Base-by-base conservation (phyloP, 441 rosid species). In the Croton setiger region DNA sequence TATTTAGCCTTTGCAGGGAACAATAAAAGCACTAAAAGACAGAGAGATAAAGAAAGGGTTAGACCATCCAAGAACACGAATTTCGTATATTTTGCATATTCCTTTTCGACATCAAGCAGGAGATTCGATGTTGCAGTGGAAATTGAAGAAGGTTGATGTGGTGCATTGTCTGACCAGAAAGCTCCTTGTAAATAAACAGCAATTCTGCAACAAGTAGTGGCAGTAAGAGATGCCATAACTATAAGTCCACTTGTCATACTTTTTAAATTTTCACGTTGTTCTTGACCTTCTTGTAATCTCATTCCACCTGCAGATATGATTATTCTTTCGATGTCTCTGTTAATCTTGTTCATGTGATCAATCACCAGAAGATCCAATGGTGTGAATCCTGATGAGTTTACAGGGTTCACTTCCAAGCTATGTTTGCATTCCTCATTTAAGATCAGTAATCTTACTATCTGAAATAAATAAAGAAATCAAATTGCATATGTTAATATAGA, bases 201-300 rank as follows among this genome's bases (percentile, higher is more conserved):
- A 17, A 49, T 31, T n/a, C 49, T 56, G 67, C 44, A 64, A 9
- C 27, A 1, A 57, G 57, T 57, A 13, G 61, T n/a, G n/a, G n/a
- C 61, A 57, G 1, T 13, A 33, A 57, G 43, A 14, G 61, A 57
- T 57, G 20, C 61, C 61, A 33, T 57, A 15, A 57, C 61, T 2
- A 57, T 14, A 33, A 56, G 60, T 7, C 60, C 60, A 11, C 60
- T 31, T 27, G 60, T 13, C 14, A 56, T 31, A 56, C 39, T 56
- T 56, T 56, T 56, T n/a, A 56, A 56, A 27, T 56, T 6, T 56
- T 56, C 60, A 27, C 39, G 60, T 5, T 31, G 60, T 56, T 56
- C 61, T 0, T 31, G 8, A 57, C 61, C 33, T 11, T 57, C 43
- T 4, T 14, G 31, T 35, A 57, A 57, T 43, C 21, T 57, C 35